These are phyloP conservation scores for Debaryomyces udenii DNA, from an alignment of 1,139 yeast genomes.

Conservation along the genomic window DNA sequence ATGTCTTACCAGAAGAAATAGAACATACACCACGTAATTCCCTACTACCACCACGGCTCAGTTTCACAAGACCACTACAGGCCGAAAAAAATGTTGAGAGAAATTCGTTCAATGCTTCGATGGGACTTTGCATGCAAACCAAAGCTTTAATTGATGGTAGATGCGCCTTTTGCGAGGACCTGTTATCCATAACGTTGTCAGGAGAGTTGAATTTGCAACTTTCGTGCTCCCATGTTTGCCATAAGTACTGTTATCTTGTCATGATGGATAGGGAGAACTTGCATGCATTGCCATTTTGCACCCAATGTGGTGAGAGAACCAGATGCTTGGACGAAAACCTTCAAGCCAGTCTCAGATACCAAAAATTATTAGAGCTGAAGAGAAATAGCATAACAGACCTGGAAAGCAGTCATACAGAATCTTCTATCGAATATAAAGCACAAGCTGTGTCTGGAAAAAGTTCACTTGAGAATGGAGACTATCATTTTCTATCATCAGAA, in stretches of 20 bases:
- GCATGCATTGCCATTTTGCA: constrained; percentile 6
- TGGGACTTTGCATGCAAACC: neutral
- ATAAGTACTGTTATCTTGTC: constrained; percentile 30
- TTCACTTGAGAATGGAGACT: neutral
- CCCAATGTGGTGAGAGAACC: constrained; percentile 8
- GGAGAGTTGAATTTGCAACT: constrained; percentile 31
- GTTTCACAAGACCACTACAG: neutral
- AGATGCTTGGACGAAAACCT: constrained; percentile 9
- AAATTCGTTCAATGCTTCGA: neutral
- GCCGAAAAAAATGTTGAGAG: neutral
- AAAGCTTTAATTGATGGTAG: neutral
- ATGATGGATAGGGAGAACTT: constrained; percentile 13
- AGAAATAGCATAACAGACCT: neutral
- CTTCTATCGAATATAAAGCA: neutral
- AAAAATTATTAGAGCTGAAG: constrained; percentile 1
- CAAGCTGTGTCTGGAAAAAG: neutral
- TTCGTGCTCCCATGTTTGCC: constrained; percentile 33
- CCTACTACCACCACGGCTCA: neutral
- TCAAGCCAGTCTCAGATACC: constrained; percentile 6
- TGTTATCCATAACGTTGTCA: constrained; percentile 16
- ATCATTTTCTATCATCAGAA: neutral
- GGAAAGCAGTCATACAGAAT: neutral
- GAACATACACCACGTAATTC: neutral
- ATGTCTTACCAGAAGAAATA: neutral
- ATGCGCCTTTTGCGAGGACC: constrained; percentile 37